Percentiles rank a stretch among this genome's conserved stretches.
Evolutionary conservation across 2,329 filamentous ascomycete species (phyloP).

Genomic region (Cytospora chrysosperma): DNA sequence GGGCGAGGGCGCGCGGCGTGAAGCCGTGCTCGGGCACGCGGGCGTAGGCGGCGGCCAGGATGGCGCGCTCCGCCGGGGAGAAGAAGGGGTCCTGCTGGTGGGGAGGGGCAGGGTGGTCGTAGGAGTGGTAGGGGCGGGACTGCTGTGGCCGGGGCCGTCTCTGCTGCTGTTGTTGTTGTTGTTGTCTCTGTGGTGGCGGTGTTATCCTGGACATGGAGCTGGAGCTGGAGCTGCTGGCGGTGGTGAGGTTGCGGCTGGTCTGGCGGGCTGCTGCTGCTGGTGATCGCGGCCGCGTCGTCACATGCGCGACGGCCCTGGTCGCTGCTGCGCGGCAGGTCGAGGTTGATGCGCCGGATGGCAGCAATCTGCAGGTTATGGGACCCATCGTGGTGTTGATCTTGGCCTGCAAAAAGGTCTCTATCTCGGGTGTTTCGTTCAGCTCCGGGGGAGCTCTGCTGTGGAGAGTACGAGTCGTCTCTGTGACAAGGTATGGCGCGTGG

Average conservation of each 20-base stretch:
- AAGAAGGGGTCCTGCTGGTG: slow-evolving; percentile 58
- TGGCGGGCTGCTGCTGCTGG: background rate
- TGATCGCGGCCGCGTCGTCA: background rate
- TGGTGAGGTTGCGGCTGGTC: background rate
- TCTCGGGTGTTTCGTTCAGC: background rate
- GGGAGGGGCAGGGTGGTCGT: slow-evolving; percentile 60
- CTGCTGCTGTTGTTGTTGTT: background rate
- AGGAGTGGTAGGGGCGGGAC: slow-evolving; percentile 67
- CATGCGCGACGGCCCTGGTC: background rate
- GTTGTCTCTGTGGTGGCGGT: background rate
- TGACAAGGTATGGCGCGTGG: too few relatives aligned
- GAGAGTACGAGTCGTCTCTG: too few relatives aligned
- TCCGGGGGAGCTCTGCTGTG: too few relatives aligned
- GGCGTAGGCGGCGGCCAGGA: slow-evolving; percentile 76
- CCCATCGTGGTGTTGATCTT: background rate
- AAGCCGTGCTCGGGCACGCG: slow-evolving; percentile 85
- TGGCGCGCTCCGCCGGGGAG: slow-evolving; percentile 66
- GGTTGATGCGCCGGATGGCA: slow-evolving; percentile 4
- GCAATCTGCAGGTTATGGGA: slow-evolving; percentile 11
- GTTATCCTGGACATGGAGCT: background rate
- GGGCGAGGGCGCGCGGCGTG: slow-evolving; percentile 67
- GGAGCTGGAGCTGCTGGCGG: background rate
- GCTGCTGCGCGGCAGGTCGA: slow-evolving; percentile 8
- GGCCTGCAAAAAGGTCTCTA: background rate
- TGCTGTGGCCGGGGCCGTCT: slow-evolving; percentile 4